Evolutionary conservation across 73 alveolate genomes (phyloP), one percentile per base, ranked within the genome.

Genomic region (Paramecium bursaria): DNA sequence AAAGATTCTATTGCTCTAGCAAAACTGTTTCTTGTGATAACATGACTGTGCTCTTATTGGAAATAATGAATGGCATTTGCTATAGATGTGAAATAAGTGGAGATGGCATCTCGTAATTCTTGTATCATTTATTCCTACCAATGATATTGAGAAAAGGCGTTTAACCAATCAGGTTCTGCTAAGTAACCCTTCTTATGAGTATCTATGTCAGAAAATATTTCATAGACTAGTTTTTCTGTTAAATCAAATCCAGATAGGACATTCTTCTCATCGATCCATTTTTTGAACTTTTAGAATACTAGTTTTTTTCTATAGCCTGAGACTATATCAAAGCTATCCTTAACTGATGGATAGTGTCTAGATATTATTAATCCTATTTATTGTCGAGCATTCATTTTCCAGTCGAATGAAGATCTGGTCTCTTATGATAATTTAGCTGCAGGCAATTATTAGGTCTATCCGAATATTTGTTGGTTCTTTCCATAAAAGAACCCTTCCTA

Each of bases 131-230:
- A 75, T 9, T 86, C 91, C 11, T 87, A 75, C 88, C 91, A 79
- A 48, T 90, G 75, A 85, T 60, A 91, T 21, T 86, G 55, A 17
- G 91, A 87, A 55, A 92, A 92, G 2, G 92, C 94, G 26, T 60
- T 85, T 30, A 30, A 44, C 94, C 94, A 94, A 90, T 94, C 98
- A 19, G 75, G 42, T 48, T 92, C 90, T 0, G 96, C 85, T 15
- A 94, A 50, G 47, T 92, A 94, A 3, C 97, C 98, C 73, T 94
- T 94, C 67, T 90, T 93, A 73, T 94, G 97, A 9, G 97, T 87
- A 61, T 94, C 98, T 48, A 94, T 42, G 30, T 87, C 90, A 15
- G 96, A 86, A 76, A 94, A 94, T 33, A 94, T 90, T 48, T 86
- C 82, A 50, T 90, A 75, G 39, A 85, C 46, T 15, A 94, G 86